Conservation (phyloP, 225 moss, liverwort and hornwort genomes). For the Polytrichum commune region DNA sequence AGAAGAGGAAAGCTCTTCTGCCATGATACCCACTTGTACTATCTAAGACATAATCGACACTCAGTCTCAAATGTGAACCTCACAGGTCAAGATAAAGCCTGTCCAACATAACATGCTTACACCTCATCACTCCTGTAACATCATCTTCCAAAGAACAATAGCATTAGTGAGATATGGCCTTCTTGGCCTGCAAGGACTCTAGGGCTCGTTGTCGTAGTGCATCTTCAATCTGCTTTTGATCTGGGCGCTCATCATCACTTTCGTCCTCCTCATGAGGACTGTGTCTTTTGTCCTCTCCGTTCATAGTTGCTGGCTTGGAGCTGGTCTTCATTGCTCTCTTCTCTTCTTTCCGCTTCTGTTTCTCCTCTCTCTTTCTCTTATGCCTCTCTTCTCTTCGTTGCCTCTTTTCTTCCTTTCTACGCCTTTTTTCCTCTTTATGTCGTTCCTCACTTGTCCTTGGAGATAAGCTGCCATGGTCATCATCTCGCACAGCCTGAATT, state of each 20-base stretch:
- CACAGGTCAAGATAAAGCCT: slow-evolving; percentile 50
- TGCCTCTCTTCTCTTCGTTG: slow-evolving; percentile 80
- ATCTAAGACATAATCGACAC: slow-evolving; percentile 62
- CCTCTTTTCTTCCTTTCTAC: slow-evolving; percentile 77
- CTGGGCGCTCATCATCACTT: slow-evolving; percentile 63
- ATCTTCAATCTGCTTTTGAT: slow-evolving; percentile 90
- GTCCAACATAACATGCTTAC: slow-evolving; percentile 51
- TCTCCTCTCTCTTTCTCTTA: slow-evolving; percentile 82
- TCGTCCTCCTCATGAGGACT: slow-evolving; percentile 45
- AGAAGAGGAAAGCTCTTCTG: slow-evolving; percentile 51
- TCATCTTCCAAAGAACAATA: slow-evolving; percentile 57
- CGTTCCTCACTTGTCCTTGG: slow-evolving; percentile 65
- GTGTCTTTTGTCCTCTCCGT: slow-evolving; percentile 43
- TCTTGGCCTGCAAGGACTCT: slow-evolving; percentile 91
- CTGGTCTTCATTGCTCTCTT: slow-evolving; percentile 59
- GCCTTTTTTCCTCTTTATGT: slow-evolving; percentile 67
- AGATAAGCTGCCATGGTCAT: slow-evolving; percentile 65
- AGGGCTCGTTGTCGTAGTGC: slow-evolving; percentile 86
- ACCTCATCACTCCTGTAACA: slow-evolving; percentile 38
- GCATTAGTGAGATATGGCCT: slow-evolving; percentile 82
- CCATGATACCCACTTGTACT: slow-evolving; percentile 48
- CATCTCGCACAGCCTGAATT: slow-evolving; percentile 39
- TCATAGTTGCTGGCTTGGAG: slow-evolving; percentile 23
- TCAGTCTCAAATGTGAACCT: slow-evolving; percentile 39
- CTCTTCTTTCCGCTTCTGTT: slow-evolving; percentile 70